Percentiles rank a stretch among this genome's conserved stretches.
phyloP scores from a whole-genome alignment of 495 filamentous ascomycete genomes.

The Penicillium waksmanii region DNA sequence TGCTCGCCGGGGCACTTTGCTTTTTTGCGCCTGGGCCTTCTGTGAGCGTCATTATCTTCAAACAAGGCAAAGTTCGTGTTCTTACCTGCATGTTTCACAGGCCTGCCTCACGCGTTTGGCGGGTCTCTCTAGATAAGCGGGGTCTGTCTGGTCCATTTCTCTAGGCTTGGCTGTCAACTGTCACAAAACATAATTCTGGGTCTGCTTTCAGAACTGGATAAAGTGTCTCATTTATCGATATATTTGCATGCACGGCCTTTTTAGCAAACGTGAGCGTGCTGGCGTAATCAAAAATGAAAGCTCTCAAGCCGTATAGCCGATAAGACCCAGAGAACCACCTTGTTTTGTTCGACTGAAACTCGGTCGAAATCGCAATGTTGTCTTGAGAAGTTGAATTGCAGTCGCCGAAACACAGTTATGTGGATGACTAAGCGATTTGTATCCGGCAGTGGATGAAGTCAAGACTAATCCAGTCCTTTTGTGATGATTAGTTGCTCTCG shows the following conservation, averaged over 20 bases:
- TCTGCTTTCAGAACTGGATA: neutral
- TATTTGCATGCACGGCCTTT: neutral
- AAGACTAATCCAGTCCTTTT: neutral
- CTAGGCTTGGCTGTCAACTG: neutral
- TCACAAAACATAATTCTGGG: neutral
- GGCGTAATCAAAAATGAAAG: neutral
- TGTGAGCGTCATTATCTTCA: conserved; percentile 13
- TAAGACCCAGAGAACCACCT: neutral
- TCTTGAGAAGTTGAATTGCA: conserved; percentile 2
- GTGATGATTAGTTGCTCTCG: neutral
- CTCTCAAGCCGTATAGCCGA: neutral
- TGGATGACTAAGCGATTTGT: neutral
- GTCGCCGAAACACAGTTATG: conserved; percentile 3
- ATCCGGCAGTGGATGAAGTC: neutral
- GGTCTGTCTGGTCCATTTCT: conserved; percentile 28
- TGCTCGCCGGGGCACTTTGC: conserved; percentile 54
- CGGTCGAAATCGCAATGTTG: neutral
- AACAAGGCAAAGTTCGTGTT: neutral
- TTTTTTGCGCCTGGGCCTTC: conserved; percentile 46
- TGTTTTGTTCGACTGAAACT: neutral
- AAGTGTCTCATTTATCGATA: neutral
- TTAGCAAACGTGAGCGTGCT: neutral
- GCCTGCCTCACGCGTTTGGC: conserved; percentile 50
- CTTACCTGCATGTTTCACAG: conserved; percentile 53
- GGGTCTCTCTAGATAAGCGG: conserved; percentile 33